A percentile compares a stretch with the other conserved stretches of the same genome.
These are phyloP conservation scores for Camellia japonica DNA, from an alignment of 148 eudicot species.

Conservation along the genomic window DNA sequence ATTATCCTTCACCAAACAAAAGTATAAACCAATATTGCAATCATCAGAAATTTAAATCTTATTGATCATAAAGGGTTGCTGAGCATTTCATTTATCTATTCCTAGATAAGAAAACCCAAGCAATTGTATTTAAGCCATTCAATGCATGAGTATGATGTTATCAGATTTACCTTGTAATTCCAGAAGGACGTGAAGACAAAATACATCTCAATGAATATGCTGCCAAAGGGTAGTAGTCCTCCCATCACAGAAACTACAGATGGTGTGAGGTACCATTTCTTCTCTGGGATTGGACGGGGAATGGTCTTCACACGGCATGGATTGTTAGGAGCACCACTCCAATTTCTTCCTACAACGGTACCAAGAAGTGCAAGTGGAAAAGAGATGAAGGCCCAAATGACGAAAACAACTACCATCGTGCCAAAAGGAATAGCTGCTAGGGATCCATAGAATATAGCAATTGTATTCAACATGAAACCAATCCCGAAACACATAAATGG, in stretches of 20 bases:
- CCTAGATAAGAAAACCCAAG: conserved; percentile 3
- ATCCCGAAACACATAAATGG: conserved; percentile 86
- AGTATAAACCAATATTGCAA: neutral
- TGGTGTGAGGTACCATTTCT: conserved; percentile 91
- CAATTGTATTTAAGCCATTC: conserved; percentile 6
- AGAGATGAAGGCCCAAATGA: conserved; percentile 88
- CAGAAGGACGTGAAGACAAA: conserved; percentile 80
- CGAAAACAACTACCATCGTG: conserved; percentile 72
- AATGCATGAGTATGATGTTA: neutral
- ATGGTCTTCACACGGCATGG: conserved; percentile 89
- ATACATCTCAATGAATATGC: conserved; percentile 87
- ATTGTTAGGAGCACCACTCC: conserved; percentile 82
- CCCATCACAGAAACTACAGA: conserved; percentile 75
- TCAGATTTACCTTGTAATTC: conserved; percentile 75
- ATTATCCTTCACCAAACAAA: neutral
- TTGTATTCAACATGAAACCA: conserved; percentile 69
- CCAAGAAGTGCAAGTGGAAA: conserved; percentile 88
- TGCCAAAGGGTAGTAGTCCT: conserved; percentile 79
- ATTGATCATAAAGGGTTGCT: neutral
- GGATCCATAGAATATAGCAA: conserved; percentile 83
- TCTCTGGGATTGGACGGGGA: conserved; percentile 88
- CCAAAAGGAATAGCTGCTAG: conserved; percentile 89
- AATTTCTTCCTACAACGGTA: conserved; percentile 81
- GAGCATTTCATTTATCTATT: neutral
- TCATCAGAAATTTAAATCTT: neutral